These are phyloP conservation scores for Eucalyptus grandis DNA, from an alignment of 345 rosid species.

Conservation along the genomic window DNA sequence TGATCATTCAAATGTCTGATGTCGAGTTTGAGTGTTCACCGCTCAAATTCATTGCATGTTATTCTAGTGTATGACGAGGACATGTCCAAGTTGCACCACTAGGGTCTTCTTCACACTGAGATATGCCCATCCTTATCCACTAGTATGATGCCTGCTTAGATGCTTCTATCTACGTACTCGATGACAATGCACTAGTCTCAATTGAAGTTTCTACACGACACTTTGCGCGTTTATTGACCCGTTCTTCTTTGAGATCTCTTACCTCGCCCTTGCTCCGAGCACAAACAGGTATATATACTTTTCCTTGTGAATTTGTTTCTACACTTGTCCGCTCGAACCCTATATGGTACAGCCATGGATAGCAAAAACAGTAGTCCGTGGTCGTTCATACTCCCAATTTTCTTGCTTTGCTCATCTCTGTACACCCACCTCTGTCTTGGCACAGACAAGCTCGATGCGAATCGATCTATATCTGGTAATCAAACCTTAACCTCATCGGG, in stretches of 20 bases:
- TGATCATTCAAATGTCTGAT: background rate
- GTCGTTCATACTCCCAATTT: background rate
- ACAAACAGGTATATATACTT: too few relatives aligned
- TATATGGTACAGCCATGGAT: constrained; percentile 27
- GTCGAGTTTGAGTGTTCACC: background rate
- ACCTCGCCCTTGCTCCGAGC: rapidly evolving
- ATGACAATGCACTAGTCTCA: too few relatives aligned
- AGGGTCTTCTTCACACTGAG: background rate
- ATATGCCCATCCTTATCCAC: too few relatives aligned
- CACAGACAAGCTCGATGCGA: too few relatives aligned
- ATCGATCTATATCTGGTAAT: constrained; percentile 35
- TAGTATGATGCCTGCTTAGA: too few relatives aligned
- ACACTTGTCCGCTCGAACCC: background rate
- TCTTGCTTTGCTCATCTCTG: constrained; percentile 12
- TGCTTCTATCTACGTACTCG: too few relatives aligned
- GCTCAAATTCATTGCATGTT: background rate
- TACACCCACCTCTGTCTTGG: background rate
- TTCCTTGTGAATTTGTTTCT: background rate
- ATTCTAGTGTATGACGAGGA: background rate
- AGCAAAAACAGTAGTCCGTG: background rate
- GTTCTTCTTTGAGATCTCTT: background rate
- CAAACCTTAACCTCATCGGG: constrained; percentile 37
- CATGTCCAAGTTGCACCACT: background rate
- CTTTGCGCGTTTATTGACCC: too few relatives aligned
- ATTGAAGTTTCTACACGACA: too few relatives aligned